phyloP scores from a whole-genome alignment of 805 yeast species.

The Saturnispora hagleri region DNA sequence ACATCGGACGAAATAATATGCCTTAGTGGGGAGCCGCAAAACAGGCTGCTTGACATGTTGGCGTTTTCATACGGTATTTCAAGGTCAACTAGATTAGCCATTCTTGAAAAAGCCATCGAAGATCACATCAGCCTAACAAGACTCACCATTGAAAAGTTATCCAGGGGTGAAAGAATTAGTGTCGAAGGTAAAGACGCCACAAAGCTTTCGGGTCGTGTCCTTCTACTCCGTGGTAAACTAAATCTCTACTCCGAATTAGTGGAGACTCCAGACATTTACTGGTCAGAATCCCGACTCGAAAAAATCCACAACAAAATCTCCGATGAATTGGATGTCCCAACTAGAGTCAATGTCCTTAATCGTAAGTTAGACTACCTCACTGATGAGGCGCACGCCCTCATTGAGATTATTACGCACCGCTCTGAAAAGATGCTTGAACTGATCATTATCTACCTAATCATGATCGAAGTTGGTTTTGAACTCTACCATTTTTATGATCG shows the following conservation, averaged over 20 bases:
- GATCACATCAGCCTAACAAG: constrained; percentile 55
- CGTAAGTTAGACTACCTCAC: constrained; percentile 84
- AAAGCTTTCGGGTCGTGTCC: constrained; percentile 61
- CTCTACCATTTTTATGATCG: constrained; percentile 62
- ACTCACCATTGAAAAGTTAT: constrained; percentile 53
- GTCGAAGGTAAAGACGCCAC: constrained; percentile 54
- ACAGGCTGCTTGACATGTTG: constrained; percentile 61
- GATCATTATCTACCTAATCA: constrained; percentile 76
- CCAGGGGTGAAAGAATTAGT: constrained; percentile 48
- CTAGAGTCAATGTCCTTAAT: constrained; percentile 72
- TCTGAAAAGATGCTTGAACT: constrained; percentile 74
- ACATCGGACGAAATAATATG: constrained; percentile 50
- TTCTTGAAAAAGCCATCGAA: constrained; percentile 67
- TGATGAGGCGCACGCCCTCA: constrained; percentile 73
- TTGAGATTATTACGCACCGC: constrained; percentile 66
- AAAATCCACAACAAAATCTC: constrained; percentile 65
- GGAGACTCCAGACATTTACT: constrained; percentile 87
- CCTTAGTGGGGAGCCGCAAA: constrained; percentile 44
- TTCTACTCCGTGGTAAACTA: constrained; percentile 70
- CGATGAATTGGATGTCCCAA: constrained; percentile 60
- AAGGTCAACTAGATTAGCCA: constrained; percentile 76
- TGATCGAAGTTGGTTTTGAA: constrained; percentile 82
- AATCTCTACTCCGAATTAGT: constrained; percentile 81
- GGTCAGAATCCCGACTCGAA: constrained; percentile 87
- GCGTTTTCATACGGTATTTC: constrained; percentile 87